Evolutionary conservation across 371 early-diverging fungal genomes (phyloP), one percentile per base, ranked within the genome.

Genomic region (Syncephalastrum monosporum): DNA sequence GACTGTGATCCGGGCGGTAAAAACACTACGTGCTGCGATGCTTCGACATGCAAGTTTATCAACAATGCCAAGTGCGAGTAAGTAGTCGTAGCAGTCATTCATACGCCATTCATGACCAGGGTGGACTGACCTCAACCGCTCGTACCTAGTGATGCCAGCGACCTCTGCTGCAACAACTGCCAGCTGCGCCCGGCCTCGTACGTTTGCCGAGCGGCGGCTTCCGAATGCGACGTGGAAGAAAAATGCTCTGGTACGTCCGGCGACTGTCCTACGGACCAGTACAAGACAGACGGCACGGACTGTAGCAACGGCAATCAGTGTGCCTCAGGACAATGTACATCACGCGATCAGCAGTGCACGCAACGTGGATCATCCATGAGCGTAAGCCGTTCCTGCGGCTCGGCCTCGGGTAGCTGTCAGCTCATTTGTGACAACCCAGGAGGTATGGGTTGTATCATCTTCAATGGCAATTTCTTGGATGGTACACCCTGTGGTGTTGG

Each of bases 1-100:
- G 91, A 98, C 41, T 98, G 98, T 69, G 98, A 98, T 67, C 93
- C 95, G 57, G 94, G 92, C 12, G 83, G 85, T 5, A 54, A 72
- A 29, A 86, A 82, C n/a, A 85, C 83, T 25, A 78, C 81, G 4
- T 96, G 98, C 77, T 97, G 98, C 67, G 84, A 91, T 66, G 74
- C 81, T 1, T 60, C 66, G 0, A 91, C 91, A 1, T 97, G 97
- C 68, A 92, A 87, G 69, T 77, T 92, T 45, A 91, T 86, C 56
- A 17, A 66, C 15, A 84, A 81, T 3, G 92, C 97, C 5, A 71
- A 82, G 4, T 96, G 96, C 77, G 83, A 80, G 82, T 82, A 76
- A 65, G 71, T 81, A 1, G 1, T 33, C 17, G 21, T 21, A 21
- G 21, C 2, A 21, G 21, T 21, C 21, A 21, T 21, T 21, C 21